Evolutionary conservation across 441 rosid genomes (phyloP).

Genomic region (Brassica hybrid): DNA sequence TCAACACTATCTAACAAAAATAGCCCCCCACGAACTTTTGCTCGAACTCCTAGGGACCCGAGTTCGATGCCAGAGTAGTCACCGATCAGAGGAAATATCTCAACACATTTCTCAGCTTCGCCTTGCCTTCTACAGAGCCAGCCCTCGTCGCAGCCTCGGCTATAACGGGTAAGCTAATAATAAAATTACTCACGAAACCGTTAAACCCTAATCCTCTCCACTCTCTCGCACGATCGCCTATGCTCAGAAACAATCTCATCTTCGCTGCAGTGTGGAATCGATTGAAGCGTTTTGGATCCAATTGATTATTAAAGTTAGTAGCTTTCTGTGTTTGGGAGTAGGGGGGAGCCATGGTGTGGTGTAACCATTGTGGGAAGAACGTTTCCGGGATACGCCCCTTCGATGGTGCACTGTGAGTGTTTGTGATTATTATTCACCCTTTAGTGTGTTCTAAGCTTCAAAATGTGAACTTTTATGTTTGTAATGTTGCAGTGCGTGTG

Average conservation of each 20-base stretch:
- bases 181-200: neutral
- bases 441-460: neutral
- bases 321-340: neutral
- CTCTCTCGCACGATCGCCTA: slow-evolving; percentile 17
- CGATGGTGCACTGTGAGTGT: slow-evolving; percentile 43
- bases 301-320: slow-evolving; percentile 21
- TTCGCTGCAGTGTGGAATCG: slow-evolving; percentile 25
- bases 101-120: slow-evolving; percentile 20
- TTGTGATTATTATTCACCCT: neutral
- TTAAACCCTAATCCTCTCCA: slow-evolving; percentile 25
- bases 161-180: neutral
- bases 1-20: neutral
- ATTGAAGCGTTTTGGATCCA: slow-evolving; percentile 17
- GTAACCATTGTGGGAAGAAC: slow-evolving; percentile 35
- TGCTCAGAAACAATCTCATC: slow-evolving; percentile 1
- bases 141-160: neutral
- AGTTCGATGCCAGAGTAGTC: neutral
- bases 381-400: slow-evolving; percentile 40
- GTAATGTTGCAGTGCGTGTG: slow-evolving; percentile 52
- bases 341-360: slow-evolving; percentile 41
- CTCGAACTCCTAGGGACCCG: slow-evolving; percentile 7
- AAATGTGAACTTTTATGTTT: neutral
- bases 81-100: slow-evolving; percentile 18
- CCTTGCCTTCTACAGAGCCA: slow-evolving; percentile 18
- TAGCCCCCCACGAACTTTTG: neutral